A percentile compares a stretch with the other conserved stretches of the same genome.
These are phyloP conservation scores for Pythium grandisporangium DNA, from an alignment of 352 stramenopile species.

Conservation along the genomic window DNA sequence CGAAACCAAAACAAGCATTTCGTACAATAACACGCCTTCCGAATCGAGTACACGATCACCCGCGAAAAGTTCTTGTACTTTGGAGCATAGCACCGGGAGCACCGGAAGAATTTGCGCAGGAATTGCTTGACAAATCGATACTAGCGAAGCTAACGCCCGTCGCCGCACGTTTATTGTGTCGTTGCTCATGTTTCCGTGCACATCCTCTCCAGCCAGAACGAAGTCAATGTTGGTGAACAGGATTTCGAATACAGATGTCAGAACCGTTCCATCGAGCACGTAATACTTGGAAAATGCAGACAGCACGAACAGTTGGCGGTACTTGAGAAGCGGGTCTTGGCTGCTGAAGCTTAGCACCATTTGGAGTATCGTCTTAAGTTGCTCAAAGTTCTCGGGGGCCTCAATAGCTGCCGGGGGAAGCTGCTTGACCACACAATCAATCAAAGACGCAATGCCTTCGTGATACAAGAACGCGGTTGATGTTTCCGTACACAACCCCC, in stretches of 20 bases:
- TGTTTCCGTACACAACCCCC: slow-evolving; percentile 43
- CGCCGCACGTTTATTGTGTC: slow-evolving; percentile 64
- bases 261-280: slow-evolving; percentile 33
- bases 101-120: slow-evolving; percentile 67
- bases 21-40: slow-evolving; percentile 70
- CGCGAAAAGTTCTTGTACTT: slow-evolving; percentile 66
- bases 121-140: slow-evolving; percentile 71
- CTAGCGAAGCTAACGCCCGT: slow-evolving; percentile 53
- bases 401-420: slow-evolving; percentile 32
- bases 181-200: slow-evolving; percentile 54
- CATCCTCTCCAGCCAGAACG: slow-evolving; percentile 48
- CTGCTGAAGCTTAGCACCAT: slow-evolving; percentile 44
- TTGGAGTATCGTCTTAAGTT: slow-evolving; percentile 37
- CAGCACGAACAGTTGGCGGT: slow-evolving; percentile 58
- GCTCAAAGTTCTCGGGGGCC: slow-evolving; percentile 25
- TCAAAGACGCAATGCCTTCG: slow-evolving; percentile 55
- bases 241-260: slow-evolving; percentile 68
- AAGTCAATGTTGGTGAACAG: slow-evolving; percentile 72
- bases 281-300: slow-evolving; percentile 75
- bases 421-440: slow-evolving; percentile 76
- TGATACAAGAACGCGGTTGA: slow-evolving; percentile 68
- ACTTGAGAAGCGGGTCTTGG: slow-evolving; percentile 59
- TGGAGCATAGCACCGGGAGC: slow-evolving; percentile 55
- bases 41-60: slow-evolving; percentile 61
- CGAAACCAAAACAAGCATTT: slow-evolving; percentile 75